Evolutionary conservation across 2,329 filamentous ascomycete genomes (phyloP).

Genomic region (Acephala macrosclerotiorum): DNA sequence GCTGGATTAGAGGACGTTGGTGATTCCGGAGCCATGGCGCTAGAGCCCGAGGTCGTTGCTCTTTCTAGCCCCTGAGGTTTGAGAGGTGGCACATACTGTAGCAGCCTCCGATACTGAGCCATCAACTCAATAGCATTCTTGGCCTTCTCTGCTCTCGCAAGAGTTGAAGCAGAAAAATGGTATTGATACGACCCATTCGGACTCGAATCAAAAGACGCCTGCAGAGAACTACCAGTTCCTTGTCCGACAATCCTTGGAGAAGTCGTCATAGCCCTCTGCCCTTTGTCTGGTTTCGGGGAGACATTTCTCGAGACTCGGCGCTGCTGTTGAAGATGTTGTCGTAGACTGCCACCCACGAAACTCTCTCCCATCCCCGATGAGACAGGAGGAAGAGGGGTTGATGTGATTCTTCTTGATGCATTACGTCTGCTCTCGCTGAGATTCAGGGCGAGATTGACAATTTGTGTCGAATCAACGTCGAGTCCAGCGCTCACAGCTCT

Average conservation of each 20-base stretch:
- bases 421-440: conserved; percentile 81
- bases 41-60: conserved; percentile 51
- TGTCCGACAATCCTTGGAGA: conserved; percentile 51
- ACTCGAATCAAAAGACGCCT: conserved; percentile 53
- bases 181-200: conserved; percentile 61
- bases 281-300: conserved; percentile 62
- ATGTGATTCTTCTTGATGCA: conserved; percentile 63
- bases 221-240: conserved; percentile 54
- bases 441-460: conserved; percentile 90
- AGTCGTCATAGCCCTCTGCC: conserved; percentile 34
- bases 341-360: conserved; percentile 64
- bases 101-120: conserved; percentile 80
- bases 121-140: conserved; percentile 86
- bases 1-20: conserved; percentile 34
- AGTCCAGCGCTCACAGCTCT: conserved; percentile 45
- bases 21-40: conserved; percentile 45
- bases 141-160: conserved; percentile 83
- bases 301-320: conserved; percentile 66
- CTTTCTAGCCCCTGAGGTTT: conserved; percentile 52
- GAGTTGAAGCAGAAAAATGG: conserved; percentile 79
- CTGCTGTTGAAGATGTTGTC: conserved; percentile 76
- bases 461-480: conserved; percentile 83
- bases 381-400: conserved; percentile 55
- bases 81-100: conserved; percentile 81
- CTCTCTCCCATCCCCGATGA: conserved; percentile 51